These are phyloP conservation scores for Phaeoacremonium minimum DNA, from an alignment of 2,329 filamentous ascomycete genomes.

Conservation along the genomic window DNA sequence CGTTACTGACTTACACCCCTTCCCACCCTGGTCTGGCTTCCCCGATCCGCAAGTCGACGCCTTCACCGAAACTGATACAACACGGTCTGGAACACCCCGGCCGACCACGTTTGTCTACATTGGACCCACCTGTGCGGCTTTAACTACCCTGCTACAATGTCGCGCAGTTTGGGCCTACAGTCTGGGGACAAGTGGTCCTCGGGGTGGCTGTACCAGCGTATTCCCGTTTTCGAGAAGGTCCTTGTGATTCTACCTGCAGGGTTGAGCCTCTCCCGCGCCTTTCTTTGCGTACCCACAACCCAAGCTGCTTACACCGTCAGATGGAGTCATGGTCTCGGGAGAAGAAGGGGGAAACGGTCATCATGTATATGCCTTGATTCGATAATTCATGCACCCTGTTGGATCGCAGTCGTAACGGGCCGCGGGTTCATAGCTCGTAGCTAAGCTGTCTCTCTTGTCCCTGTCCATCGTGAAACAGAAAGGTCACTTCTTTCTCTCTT, in stretches of 20 bases:
- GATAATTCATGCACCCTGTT: neutral
- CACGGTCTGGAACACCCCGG: too few relatives aligned
- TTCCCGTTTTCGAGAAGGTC: conserved; percentile 9
- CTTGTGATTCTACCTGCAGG: conserved; percentile 5
- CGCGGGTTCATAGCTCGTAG: too few relatives aligned
- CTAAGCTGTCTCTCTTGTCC: too few relatives aligned
- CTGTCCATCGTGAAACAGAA: too few relatives aligned
- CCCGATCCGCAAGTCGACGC: too few relatives aligned
- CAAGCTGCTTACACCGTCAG: conserved; percentile 2
- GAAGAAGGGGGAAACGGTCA: neutral
- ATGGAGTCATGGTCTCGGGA: neutral
- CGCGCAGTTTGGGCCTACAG: conserved; percentile 5
- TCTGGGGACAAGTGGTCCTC: conserved; percentile 3
- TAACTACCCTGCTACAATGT: neutral
- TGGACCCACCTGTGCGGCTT: conserved; percentile 3
- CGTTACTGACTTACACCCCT: too few relatives aligned
- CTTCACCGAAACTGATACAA: neutral
- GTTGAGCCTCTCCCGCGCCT: conserved; percentile 5
- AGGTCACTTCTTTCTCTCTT: too few relatives aligned
- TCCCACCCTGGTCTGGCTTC: too few relatives aligned
- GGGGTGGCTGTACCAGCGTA: conserved; percentile 3
- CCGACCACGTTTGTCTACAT: conserved; percentile 7
- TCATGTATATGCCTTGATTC: neutral
- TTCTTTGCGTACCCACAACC: conserved; percentile 1
- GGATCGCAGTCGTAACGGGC: too few relatives aligned